A percentile compares a stretch with the other conserved stretches of the same genome.
Conservation (phyloP, 2,329 filamentous ascomycete species). For the Alternaria arbusti region DNA sequence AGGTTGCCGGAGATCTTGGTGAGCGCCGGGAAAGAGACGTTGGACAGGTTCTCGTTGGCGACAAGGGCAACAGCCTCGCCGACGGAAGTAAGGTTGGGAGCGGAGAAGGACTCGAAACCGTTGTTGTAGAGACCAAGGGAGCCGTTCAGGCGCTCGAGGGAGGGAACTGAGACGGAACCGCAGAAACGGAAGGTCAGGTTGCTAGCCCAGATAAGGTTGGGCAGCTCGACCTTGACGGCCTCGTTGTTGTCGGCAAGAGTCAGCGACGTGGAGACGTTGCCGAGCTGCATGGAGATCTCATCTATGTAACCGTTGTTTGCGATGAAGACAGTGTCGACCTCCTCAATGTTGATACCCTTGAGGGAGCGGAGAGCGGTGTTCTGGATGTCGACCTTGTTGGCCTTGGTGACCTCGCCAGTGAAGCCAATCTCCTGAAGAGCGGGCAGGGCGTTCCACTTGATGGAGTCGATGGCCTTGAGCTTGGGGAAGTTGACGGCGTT, state of each 20-base stretch:
- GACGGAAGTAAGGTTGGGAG: conserved; percentile 74
- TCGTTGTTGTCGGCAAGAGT: conserved; percentile 82
- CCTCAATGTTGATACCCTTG: conserved; percentile 78
- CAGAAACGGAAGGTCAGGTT: conserved; percentile 86
- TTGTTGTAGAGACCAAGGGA: conserved; percentile 86
- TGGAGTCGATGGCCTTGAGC: conserved; percentile 69
- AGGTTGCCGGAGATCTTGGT: conserved; percentile 77
- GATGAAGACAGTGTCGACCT: conserved; percentile 77
- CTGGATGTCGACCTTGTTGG: conserved; percentile 73
- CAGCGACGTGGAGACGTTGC: conserved; percentile 73
- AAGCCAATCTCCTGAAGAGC: conserved; percentile 66
- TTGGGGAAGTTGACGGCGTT: conserved; percentile 69
- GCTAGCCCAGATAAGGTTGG: conserved; percentile 77
- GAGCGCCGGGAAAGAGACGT: conserved; percentile 77
- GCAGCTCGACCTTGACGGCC: conserved; percentile 73
- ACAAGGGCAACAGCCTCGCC: conserved; percentile 64
- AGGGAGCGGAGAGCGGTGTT: conserved; percentile 85
- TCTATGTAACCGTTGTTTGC: conserved; percentile 83
- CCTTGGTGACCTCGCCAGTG: conserved; percentile 69
- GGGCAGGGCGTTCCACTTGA: conserved; percentile 76
- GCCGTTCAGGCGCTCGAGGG: conserved; percentile 74
- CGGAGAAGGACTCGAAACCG: conserved; percentile 66
- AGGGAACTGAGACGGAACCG: conserved; percentile 74
- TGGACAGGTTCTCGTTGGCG: conserved; percentile 65
- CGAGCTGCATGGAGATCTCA: conserved; percentile 76